Base-by-base conservation (phyloP, 2,329 filamentous ascomycete species). In the Calonectria multiphialidica region DNA sequence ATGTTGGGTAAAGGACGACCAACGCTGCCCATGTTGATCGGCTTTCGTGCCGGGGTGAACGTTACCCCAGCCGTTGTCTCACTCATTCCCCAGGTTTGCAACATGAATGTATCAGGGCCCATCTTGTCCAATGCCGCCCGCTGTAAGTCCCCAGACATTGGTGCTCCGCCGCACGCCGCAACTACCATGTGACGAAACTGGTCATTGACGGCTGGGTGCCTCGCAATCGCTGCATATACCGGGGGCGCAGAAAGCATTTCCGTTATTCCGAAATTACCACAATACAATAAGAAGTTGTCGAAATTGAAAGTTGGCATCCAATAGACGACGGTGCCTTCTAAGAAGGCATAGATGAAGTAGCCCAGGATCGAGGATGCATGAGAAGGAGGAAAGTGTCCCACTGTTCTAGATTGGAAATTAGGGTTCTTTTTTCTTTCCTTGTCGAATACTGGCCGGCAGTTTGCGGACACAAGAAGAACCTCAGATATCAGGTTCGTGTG, bases 221-320 rank as follows among this genome's bases (percentile, higher is more conserved):
- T 92, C 8, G 89, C 88, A 70, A 93, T 89, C 16, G 87, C 84
- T 10, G 91, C 84, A 74, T 86, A 91, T 65, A 93, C 89, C 1
- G 90, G 90, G 6, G 91, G 91, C 1, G 92, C 90, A 9, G 86
- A 89, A 79, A 90, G 89, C 77, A 92, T 87, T 63, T 80, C 83
- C 0, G 89, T 91, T 72, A 91, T 85, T 15, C 81, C 80, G 77
- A 89, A 87, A 59, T 84, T 83, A 49, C 85, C 85, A 75, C 84
- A 85, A 79, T 91, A 87, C 44, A 83, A 80, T 65, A 92, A 84
- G 77, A 93, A 91, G 40, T 87, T 82, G 1, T 80, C 78, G 72
- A 91, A 90, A 71, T 90, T 86, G 79, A 92, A 93, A 44, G 84
- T 85, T 3, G 86, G 83, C 91, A 93, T 92, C 91, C 90, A 92